Base-by-base conservation (phyloP, 768 basidiomycete genomes). In the Suillus subalutaceus region DNA sequence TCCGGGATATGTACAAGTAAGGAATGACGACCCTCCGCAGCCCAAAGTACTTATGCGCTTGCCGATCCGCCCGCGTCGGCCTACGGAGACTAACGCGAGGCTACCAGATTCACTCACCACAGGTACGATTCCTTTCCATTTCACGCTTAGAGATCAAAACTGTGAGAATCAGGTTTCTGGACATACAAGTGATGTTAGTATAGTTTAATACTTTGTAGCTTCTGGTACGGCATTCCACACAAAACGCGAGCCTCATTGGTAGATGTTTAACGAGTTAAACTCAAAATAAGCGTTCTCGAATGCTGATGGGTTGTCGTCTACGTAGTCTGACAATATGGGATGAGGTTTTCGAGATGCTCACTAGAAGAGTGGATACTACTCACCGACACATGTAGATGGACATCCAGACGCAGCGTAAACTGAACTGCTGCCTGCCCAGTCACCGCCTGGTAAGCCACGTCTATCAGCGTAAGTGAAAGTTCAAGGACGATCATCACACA, bases 231-330 rank as follows among this genome's bases (percentile, higher is more conserved):
- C 18, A 26, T n/a, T 37, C 16, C 9, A 59, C n/a, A 10, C 23
- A 18, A 40, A 41, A 26, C 23, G 23, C 23, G 6, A 10, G 26
- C 40, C 40, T 72, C 43, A 76, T 40, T 78, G 56, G 68, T 80
- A 84, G 20, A 84, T 74, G 32, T 71, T 68, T 50, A 84, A 50
- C 8, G 74, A 69, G 20, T 78, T 78, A 69, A 84, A 76, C 16
- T 77, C 77, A 65, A 81, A 84, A 67, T 78, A 83, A 6, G 83
- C 81, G 12, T 80, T 71, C 2, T 50, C 5, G 64, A 84, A 58
- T 26, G 57, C 57, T 9, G 57, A 58, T 0, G 83, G 82, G 62
- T 79, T 79, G 50, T 75, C 70, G 65, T 75, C 64, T 15, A 84
- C 82, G 56, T 71, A 76, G 58, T 73, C 77, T 79, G 30, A 0